phyloP scores from a whole-genome alignment of 768 basidiomycete genomes.

The Phanerochaete carnosa region DNA sequence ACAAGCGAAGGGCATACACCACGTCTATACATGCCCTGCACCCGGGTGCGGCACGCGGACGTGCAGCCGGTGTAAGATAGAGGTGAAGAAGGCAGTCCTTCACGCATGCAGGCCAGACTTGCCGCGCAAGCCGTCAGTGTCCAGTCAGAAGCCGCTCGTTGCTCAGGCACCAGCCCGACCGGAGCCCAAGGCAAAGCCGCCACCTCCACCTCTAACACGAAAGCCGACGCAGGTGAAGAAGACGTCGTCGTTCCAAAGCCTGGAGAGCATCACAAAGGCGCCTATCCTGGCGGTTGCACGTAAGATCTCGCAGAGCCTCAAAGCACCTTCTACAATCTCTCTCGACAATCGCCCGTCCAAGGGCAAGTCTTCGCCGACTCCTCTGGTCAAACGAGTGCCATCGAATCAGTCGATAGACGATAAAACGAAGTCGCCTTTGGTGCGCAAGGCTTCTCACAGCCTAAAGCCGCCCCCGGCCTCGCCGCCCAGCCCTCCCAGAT shows the following conservation, averaged over 20 bases:
- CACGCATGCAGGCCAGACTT: slow-evolving; percentile 18
- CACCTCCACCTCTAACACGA: background rate
- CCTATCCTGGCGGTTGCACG: background rate
- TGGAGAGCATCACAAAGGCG: background rate
- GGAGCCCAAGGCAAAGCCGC: background rate
- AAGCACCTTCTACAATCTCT: no score
- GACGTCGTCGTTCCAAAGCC: background rate
- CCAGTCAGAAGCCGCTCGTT: background rate
- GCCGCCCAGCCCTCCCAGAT: background rate
- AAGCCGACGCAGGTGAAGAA: background rate
- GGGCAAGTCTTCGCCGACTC: background rate
- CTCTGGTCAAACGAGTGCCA: background rate
- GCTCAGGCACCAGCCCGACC: background rate
- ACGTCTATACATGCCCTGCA: slow-evolving; percentile 13
- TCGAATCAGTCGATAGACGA: background rate
- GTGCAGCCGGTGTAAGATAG: slow-evolving; percentile 17
- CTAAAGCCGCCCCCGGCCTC: background rate
- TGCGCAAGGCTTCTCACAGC: background rate
- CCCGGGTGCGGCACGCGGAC: slow-evolving; percentile 16
- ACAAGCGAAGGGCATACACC: slow-evolving; percentile 9
- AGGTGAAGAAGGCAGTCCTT: slow-evolving; percentile 5
- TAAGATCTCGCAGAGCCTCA: background rate
- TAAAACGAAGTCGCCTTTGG: background rate
- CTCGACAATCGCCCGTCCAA: background rate
- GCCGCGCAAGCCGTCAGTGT: background rate